A percentile compares a stretch with the other conserved stretches of the same genome.
Conservation (phyloP, 208 protist species). For the Balamuthia mandrillaris region DNA sequence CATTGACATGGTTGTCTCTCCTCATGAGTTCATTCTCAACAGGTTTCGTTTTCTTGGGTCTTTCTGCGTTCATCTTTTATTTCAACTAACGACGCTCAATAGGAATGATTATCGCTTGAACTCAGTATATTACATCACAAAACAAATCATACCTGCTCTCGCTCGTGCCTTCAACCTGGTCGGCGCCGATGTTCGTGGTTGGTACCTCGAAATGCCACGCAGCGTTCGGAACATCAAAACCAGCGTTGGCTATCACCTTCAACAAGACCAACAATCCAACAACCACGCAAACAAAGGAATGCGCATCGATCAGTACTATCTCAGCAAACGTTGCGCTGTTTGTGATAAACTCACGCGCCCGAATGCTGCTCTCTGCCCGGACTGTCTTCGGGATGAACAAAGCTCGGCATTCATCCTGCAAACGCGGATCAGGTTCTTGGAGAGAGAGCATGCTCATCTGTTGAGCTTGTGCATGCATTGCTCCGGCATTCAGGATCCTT, state of each 20-base stretch:
- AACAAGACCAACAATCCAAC: too few relatives aligned
- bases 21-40: constrained; percentile 40
- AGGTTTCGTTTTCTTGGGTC: not conserved
- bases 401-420: constrained; percentile 5
- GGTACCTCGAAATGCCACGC: constrained; percentile 26
- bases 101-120: constrained; percentile 43
- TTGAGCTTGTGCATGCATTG: constrained; percentile 43
- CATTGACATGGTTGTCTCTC: constrained; percentile 69
- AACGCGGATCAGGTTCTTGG: constrained; percentile 4
- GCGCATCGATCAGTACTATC: constrained; percentile 53
- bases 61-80: not conserved
- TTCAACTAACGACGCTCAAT: not conserved
- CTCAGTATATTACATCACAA: constrained; percentile 80
- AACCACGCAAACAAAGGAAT: not conserved
- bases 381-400: constrained; percentile 31
- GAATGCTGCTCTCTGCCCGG: constrained; percentile 15
- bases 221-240: too few relatives aligned
- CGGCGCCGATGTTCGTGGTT: constrained; percentile 54
- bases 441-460: constrained; percentile 27
- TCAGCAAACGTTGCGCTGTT: constrained; percentile 36
- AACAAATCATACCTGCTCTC: constrained; percentile 79
- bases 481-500: not conserved
- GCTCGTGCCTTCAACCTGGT: constrained; percentile 67
- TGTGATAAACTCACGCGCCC: constrained; percentile 22
- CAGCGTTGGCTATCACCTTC: too few relatives aligned